phyloP scores from a whole-genome alignment of 2,329 filamentous ascomycete genomes.

The Trichoderma polysporum region DNA sequence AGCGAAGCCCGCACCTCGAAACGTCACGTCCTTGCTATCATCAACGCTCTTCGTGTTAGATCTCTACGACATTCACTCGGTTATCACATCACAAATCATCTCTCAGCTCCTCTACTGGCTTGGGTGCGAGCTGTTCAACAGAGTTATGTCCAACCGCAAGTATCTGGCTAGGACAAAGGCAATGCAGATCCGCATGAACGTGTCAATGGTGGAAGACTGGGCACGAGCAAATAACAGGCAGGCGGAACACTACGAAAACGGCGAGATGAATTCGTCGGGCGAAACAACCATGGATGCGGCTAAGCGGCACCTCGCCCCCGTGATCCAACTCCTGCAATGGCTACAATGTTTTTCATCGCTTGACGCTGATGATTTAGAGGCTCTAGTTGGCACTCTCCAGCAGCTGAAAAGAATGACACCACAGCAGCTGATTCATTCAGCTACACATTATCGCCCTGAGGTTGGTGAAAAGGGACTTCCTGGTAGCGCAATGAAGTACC shows the following conservation, averaged over 20 bases:
- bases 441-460: slow-evolving; percentile 89
- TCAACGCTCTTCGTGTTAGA: slow-evolving; percentile 97
- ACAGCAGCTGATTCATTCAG: slow-evolving; percentile 86
- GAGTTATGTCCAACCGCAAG: slow-evolving; percentile 93
- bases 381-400: slow-evolving; percentile 82
- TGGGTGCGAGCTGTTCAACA: slow-evolving; percentile 93
- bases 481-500: slow-evolving; percentile 84
- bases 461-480: slow-evolving; percentile 91
- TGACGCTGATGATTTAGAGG: slow-evolving; percentile 79
- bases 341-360: slow-evolving; percentile 96
- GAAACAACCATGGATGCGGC: slow-evolving; percentile 85
- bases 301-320: slow-evolving; percentile 79
- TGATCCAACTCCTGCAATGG: slow-evolving; percentile 95
- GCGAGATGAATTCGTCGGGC: slow-evolving; percentile 79
- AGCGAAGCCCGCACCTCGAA: slow-evolving; percentile 88
- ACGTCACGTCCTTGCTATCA: slow-evolving; percentile 91
- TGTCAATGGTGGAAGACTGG: slow-evolving; percentile 95
- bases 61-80: slow-evolving; percentile 97
- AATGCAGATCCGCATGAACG: slow-evolving; percentile 99
- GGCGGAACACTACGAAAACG: slow-evolving; percentile 92
- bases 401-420: slow-evolving; percentile 83
- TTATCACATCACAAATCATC: slow-evolving; percentile 88
- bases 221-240: slow-evolving; percentile 88
- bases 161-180: slow-evolving; percentile 95
- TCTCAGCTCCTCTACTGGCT: slow-evolving; percentile 96